Evolutionary conservation across 352 stramenopile genomes (phyloP), one percentile per base, ranked within the genome.

Genomic region (Blastocystis sp.): DNA sequence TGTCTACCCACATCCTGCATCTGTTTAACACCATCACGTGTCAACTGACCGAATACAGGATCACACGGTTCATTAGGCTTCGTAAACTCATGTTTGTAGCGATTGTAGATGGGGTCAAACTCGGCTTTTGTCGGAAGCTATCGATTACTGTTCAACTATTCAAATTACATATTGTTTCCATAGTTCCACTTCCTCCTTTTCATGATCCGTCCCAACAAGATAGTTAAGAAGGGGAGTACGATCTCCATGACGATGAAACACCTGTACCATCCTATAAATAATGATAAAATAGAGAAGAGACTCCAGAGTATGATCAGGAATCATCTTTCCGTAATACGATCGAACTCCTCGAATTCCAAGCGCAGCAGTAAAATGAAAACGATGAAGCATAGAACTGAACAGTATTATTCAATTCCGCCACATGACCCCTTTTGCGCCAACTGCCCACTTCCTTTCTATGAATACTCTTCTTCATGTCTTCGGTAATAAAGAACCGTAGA

Each of bases 221-320:
- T 80, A 80, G 46, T 80, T 80, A 24, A 61, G 37, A 6, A 80
- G 46, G 14, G 69, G 69, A 39, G 69, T 80, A n/a, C 69, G 69
- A 39, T 80, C 69, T 59, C 69, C 69, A 39, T 80, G 69, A 19
- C 69, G 69, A 37, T 80, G 69, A 39, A 80, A 80, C 37, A 80
- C 43, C 35, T 80, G 69, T 14, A 80, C 69, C 19, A 80, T 46
- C 43, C 69, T 80, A 43, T 16, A 24, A 27, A 21, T 29, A 35
- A 39, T 19, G 7, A 80, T 12, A 24, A 24, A 24, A 63, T 43
- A 16, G n/a, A 19, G 11, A 27, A 24, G 46, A 27, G 7, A 80
- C 69, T 61, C 59, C 16, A 80, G 69, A 14, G 39, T 80, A 42
- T 80, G 69, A 63, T 80, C 69, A 21, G 69, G 69, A 9, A 80